Evolutionary conservation across 2,329 filamentous ascomycete species (phyloP).

Genomic region (Ambrosiella cleistominuta): DNA sequence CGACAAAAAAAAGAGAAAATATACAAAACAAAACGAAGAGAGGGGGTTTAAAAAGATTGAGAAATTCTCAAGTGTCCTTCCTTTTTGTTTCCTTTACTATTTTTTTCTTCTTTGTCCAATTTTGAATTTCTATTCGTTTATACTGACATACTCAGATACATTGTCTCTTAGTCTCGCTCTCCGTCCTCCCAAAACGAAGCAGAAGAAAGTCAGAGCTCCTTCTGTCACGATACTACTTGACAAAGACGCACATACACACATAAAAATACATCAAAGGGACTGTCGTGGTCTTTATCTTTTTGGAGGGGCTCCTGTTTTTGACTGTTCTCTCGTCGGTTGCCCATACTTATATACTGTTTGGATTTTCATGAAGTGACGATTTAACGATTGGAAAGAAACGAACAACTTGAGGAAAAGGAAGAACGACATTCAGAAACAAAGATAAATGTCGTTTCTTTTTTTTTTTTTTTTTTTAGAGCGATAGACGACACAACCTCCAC

Average conservation of each 20-base stretch:
- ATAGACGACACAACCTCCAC: no score
- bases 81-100: neutral
- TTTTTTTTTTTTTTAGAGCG: no score
- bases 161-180: no score
- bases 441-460: neutral
- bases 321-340: neutral
- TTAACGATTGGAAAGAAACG: neutral
- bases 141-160: constrained; percentile 11
- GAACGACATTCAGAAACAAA: neutral
- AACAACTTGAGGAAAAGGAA: neutral
- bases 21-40: no score
- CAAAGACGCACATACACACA: no score
- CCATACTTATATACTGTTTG: neutral
- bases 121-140: constrained; percentile 12
- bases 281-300: neutral
- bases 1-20: no score
- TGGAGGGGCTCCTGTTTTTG: neutral
- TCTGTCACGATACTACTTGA: no score
- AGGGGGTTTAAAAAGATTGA: no score
- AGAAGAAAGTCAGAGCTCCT: no score
- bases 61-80: no score
- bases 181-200: no score
- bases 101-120: constrained; percentile 10
- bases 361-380: neutral
- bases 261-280: no score